A percentile compares a stretch with the other conserved stretches of the same genome.
phyloP scores from a whole-genome alignment of 139 green algal species.

The Spirogloea muscicola region DNA sequence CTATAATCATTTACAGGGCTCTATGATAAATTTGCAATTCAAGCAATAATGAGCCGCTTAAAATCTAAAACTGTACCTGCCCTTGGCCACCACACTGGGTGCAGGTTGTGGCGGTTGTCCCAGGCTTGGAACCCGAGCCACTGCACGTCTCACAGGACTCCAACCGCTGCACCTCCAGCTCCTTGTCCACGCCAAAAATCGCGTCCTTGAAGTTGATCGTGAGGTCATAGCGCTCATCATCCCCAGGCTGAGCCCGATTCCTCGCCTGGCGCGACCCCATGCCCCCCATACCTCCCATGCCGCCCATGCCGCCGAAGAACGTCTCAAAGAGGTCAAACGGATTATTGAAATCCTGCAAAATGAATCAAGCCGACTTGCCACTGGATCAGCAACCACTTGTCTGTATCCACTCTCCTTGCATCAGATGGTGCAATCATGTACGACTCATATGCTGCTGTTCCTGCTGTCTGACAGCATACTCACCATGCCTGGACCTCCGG shows the following conservation, averaged over 20 bases:
- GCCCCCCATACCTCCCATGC: slow-evolving; percentile 56
- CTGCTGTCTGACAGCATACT: no score
- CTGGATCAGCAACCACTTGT: no score
- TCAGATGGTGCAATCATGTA: no score
- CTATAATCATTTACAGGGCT: no score
- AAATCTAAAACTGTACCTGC: no score
- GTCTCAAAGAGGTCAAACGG: slow-evolving; percentile 98
- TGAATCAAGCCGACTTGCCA: no score
- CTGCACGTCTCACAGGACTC: slow-evolving; percentile 60
- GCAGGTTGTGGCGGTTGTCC: slow-evolving; percentile 78
- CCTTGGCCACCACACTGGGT: slow-evolving; percentile 79
- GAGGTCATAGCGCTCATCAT: slow-evolving; percentile 68
- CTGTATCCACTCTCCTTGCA: no score
- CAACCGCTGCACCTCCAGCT: slow-evolving; percentile 83
- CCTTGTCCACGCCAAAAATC: slow-evolving; percentile 62
- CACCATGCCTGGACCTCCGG: slow-evolving; percentile 33
- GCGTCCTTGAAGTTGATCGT: slow-evolving; percentile 46
- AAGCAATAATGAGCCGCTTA: no score
- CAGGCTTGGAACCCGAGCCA: slow-evolving; percentile 72
- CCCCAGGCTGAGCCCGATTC: slow-evolving; percentile 59
- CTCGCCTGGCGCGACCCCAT: slow-evolving; percentile 51
- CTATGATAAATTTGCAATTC: no score
- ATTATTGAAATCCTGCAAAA: slow-evolving; percentile 73
- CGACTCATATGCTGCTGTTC: no score
- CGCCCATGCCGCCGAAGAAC: slow-evolving; percentile 81